Conservation (phyloP, 2,329 filamentous ascomycete species). For the Colletotrichum kahawae region DNA sequence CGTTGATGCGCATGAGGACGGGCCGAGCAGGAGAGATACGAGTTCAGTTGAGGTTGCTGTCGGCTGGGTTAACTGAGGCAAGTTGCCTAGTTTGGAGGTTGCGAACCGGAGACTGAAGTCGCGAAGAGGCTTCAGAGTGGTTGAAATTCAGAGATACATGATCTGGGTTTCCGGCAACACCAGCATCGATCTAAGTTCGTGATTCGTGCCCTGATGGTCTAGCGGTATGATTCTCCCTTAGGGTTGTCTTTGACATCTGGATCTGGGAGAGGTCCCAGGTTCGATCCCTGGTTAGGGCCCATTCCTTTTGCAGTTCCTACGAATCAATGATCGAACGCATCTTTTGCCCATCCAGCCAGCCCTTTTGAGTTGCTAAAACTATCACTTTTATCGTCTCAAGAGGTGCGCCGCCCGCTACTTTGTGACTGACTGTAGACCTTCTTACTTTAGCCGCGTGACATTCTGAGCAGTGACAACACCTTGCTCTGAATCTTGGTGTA, state of each 20-base stretch:
- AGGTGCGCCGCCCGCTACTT: no score
- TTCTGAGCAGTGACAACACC: background rate
- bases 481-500: background rate
- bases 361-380: no score
- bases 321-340: no score
- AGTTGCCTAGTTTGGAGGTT: background rate
- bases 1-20: background rate
- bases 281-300: slow-evolving; percentile 20
- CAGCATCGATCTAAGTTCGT: background rate
- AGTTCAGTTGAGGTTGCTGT: background rate
- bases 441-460: background rate
- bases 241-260: background rate
- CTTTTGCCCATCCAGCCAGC: no score
- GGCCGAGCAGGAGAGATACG: background rate
- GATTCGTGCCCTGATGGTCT: slow-evolving; percentile 4
- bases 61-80: background rate
- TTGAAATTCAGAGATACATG: no score
- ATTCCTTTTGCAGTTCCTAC: background rate
- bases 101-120: background rate
- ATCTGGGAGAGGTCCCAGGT: slow-evolving; percentile 10
- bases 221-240: slow-evolving; percentile 22
- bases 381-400: no score
- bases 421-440: background rate
- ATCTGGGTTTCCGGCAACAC: rapidly evolving
- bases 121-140: background rate